Conservation (phyloP, 2,329 filamentous ascomycete species). For the Fusarium bactridioides region DNA sequence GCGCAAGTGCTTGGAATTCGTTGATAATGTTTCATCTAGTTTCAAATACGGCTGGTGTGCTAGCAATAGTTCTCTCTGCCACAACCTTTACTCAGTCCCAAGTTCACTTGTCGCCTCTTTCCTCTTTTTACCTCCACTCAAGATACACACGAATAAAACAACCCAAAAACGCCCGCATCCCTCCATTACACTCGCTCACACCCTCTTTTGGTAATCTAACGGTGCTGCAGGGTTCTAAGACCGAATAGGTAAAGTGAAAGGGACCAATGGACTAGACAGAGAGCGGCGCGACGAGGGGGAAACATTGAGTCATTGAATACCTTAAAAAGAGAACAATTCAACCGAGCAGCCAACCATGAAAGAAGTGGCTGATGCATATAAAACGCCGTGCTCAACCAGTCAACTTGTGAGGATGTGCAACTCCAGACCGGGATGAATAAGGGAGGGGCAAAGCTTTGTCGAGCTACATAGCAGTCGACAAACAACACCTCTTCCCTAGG, state of each 20-base stretch:
- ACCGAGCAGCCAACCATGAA: conserved; percentile 14
- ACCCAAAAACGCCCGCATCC: conserved; percentile 23
- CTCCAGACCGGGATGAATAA: not conserved
- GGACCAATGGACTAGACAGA: conserved; percentile 6
- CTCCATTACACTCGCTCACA: conserved; percentile 9
- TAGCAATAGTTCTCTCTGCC: conserved; percentile 4
- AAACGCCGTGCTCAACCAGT: conserved; percentile 29
- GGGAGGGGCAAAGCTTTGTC: not conserved
- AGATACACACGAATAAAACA: conserved; percentile 17
- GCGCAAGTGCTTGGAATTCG: not conserved
- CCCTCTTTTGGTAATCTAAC: conserved; percentile 28
- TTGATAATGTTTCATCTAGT: conserved; percentile 10
- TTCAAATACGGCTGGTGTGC: not conserved
- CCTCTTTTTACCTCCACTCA: conserved; percentile 16
- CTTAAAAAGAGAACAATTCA: conserved; percentile 3
- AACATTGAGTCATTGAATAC: not conserved
- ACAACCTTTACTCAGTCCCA: not conserved
- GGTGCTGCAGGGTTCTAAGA: conserved; percentile 22
- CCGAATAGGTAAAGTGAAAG: conserved; percentile 6
- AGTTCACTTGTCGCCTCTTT: conserved; percentile 24
- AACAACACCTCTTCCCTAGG: conserved; percentile 5
- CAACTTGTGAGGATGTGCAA: conserved; percentile 7
- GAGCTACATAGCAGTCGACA: not conserved
- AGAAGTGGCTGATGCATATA: conserved; percentile 29
- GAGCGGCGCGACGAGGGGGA: not conserved